Evolutionary conservation across 108 stramenopile species (phyloP), one percentile per base, ranked within the genome.

Genomic region (Nitzschia inconspicua): DNA sequence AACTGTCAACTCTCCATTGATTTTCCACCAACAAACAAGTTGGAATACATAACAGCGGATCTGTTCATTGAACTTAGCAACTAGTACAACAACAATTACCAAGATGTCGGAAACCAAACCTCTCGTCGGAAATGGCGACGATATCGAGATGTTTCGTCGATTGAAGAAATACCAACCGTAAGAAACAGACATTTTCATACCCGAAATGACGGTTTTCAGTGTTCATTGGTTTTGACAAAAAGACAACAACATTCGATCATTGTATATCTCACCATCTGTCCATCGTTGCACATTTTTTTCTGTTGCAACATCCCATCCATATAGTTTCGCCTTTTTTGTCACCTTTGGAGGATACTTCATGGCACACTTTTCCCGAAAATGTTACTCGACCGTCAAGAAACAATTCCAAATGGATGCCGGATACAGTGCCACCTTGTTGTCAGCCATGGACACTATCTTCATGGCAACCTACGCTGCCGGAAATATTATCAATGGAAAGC

Each of bases 271-370:
- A n/a, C n/a, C n/a, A n/a, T n/a, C n/a, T n/a, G n/a, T n/a, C n/a
- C n/a, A n/a, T n/a, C n/a, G n/a, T n/a, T n/a, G n/a, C n/a, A n/a
- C n/a, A n/a, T n/a, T n/a, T n/a, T n/a, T n/a, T n/a, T n/a, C n/a
- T n/a, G n/a, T n/a, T 55, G 10, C 6, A 57, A 57, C 42, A 27
- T 31, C 4, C 42, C 47, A 20, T 26, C 41, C 13, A 53, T 20
- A 26, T 70, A 93, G 89, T 47, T 91, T 86, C 83, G 93, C 93
- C 26, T 96, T 92, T 75, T 90, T 94, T 56, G 87, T 94, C 4
- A 96, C 95, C 32, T 96, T 94, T 54, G 89, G 93, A 58, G 89
- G 89, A 46, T 97, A 95, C 76, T 93, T 95, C 65, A 95, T 95
- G 95, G 73, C 93, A 18, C 96, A 97, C 61, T 95, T 95, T 72